Evolutionary conservation across 148 eudicot species (phyloP).

Genomic region (Fallopia convolvulus): DNA sequence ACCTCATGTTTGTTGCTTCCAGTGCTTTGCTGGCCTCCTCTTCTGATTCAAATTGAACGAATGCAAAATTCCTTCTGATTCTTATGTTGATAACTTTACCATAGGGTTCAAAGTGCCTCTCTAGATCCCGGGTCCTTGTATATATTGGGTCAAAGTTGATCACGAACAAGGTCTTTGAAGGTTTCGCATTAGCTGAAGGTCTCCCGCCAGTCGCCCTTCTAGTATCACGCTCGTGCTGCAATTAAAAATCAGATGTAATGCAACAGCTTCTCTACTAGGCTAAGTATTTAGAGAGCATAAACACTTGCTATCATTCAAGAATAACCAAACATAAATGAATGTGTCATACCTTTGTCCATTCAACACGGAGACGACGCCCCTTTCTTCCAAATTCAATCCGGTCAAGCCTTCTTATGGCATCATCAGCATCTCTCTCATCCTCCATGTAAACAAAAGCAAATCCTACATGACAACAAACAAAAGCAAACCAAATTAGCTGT

Average conservation of each 20-base stretch:
- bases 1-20: constrained; percentile 77
- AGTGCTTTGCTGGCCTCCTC: constrained; percentile 83
- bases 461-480: constrained; percentile 24
- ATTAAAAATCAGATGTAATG: constrained; percentile 4
- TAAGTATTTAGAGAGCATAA: neutral
- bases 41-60: constrained; percentile 68
- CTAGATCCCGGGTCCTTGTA: constrained; percentile 67
- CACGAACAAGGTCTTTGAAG: constrained; percentile 79
- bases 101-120: constrained; percentile 73
- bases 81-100: constrained; percentile 65
- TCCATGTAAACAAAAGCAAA: constrained; percentile 55
- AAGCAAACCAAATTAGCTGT: neutral
- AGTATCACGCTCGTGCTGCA: constrained; percentile 72
- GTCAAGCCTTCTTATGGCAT: constrained; percentile 58
- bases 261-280: neutral
- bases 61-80: constrained; percentile 75
- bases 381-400: constrained; percentile 68
- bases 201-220: constrained; percentile 42
- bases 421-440: constrained; percentile 49
- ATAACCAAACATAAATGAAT: neutral
- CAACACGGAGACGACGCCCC: constrained; percentile 74
- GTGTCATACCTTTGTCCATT: constrained; percentile 70
- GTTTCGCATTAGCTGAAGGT: constrained; percentile 52
- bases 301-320: neutral
- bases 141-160: constrained; percentile 66